A percentile compares a stretch with the other conserved stretches of the same genome.
Evolutionary conservation across 257 asterid species (phyloP).

Genomic region (Knoxia roxburghii): DNA sequence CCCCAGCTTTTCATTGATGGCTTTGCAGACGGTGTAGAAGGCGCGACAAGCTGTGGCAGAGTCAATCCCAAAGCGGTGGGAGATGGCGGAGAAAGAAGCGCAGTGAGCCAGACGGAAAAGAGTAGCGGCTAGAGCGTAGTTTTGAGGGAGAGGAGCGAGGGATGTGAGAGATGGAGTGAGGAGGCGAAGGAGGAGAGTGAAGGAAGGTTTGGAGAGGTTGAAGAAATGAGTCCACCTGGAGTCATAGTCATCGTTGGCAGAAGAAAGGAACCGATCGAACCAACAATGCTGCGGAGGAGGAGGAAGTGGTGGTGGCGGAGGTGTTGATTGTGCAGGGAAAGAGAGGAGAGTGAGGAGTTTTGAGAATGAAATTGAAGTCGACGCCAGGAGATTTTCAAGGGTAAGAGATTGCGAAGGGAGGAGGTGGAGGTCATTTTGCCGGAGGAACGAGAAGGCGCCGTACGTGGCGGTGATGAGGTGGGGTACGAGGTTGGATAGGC

Average conservation of each 20-base stretch:
- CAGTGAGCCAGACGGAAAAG: slow-evolving; percentile 67
- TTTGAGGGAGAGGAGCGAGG: slow-evolving; percentile 49
- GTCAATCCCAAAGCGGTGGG: slow-evolving; percentile 61
- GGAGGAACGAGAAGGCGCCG: slow-evolving; percentile 65
- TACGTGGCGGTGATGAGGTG: slow-evolving; percentile 58
- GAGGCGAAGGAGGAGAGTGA: slow-evolving; percentile 75
- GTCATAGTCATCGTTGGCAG: slow-evolving; percentile 45
- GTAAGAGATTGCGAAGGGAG: slow-evolving; percentile 67
- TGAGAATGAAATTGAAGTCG: slow-evolving; percentile 56
- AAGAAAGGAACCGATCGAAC: slow-evolving; percentile 54
- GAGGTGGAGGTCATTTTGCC: slow-evolving; percentile 66
- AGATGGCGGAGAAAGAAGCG: slow-evolving; percentile 54
- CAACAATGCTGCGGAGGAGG: slow-evolving; percentile 36
- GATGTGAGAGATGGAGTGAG: slow-evolving; percentile 57
- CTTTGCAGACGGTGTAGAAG: slow-evolving; percentile 67
- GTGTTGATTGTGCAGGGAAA: slow-evolving; percentile 24
- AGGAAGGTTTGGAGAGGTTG: slow-evolving; percentile 61
- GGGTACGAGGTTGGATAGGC: slow-evolving; percentile 50
- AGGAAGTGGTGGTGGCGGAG: slow-evolving; percentile 23
- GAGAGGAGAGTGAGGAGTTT: slow-evolving; percentile 52
- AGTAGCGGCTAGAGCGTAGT: slow-evolving; percentile 60
- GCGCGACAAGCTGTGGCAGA: slow-evolving; percentile 58
- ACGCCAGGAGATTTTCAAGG: slow-evolving; percentile 64
- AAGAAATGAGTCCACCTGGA: slow-evolving; percentile 69
- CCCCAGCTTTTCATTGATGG: slow-evolving; percentile 61